A percentile compares a stretch with the other conserved stretches of the same genome.
phyloP scores from a whole-genome alignment of 2,329 filamentous ascomycete species.

The Sclerotinia subarctica region DNA sequence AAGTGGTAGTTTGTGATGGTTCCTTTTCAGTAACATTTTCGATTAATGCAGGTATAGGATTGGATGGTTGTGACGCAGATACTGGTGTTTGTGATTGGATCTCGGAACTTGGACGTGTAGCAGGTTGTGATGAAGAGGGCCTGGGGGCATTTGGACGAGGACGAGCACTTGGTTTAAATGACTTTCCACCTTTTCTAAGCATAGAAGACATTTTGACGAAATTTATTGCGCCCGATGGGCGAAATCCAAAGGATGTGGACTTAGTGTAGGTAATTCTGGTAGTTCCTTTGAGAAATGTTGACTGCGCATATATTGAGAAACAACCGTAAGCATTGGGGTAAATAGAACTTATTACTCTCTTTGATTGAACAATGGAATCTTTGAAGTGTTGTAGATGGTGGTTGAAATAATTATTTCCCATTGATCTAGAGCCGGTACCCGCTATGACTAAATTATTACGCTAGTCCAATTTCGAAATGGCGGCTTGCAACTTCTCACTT shows the following conservation, averaged over 20 bases:
- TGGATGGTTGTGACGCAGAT: constrained; percentile 27
- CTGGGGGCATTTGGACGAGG: constrained; percentile 50
- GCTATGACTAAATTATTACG: constrained; percentile 13
- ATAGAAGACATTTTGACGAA: constrained; percentile 21
- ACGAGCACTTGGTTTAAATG: constrained; percentile 66
- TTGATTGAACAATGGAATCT: constrained; percentile 7
- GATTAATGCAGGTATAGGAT: constrained; percentile 2
- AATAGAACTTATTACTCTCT: background rate
- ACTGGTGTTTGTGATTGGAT: constrained; percentile 38
- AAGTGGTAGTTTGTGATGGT: background rate
- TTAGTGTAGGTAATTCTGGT: background rate
- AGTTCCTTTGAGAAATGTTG: background rate
- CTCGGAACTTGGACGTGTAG: constrained; percentile 42
- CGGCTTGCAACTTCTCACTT: constrained; percentile 19
- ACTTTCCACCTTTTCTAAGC: constrained; percentile 25
- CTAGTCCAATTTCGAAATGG: constrained; percentile 13
- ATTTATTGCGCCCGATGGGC: constrained; percentile 8
- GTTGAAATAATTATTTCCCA: constrained; percentile 17
- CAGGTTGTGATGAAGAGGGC: constrained; percentile 41
- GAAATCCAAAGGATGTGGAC: constrained; percentile 18
- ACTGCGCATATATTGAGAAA: background rate
- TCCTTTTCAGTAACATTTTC: constrained; percentile 6
- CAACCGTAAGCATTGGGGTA: background rate
- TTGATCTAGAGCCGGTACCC: constrained; percentile 18
- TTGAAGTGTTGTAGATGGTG: background rate